A percentile compares a stretch with the other conserved stretches of the same genome.
phyloP scores from a whole-genome alignment of 1,284 basidiomycete genomes.

The Earliella scabrosa region DNA sequence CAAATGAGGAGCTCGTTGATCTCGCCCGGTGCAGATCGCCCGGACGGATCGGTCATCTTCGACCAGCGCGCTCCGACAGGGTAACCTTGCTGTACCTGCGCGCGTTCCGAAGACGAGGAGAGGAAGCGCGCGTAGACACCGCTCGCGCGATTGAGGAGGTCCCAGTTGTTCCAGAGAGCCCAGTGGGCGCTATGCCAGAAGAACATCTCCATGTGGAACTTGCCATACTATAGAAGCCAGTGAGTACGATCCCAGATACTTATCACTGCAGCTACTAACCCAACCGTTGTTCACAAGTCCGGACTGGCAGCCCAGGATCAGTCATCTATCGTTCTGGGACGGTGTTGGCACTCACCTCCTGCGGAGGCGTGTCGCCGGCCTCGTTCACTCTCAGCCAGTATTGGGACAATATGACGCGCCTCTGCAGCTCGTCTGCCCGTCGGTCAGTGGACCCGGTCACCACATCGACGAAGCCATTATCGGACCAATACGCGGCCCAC shows the following conservation, averaged over 20 bases:
- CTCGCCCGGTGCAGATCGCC: constrained; percentile 59
- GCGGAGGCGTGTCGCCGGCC: constrained; percentile 58
- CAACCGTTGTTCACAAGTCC: constrained; percentile 63
- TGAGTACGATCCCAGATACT: neutral
- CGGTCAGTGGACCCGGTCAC: constrained; percentile 51
- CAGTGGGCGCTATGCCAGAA: constrained; percentile 66
- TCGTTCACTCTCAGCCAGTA: constrained; percentile 65
- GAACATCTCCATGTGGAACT: constrained; percentile 68
- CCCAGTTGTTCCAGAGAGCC: constrained; percentile 65
- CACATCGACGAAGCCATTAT: constrained; percentile 57
- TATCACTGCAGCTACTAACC: constrained; percentile 39
- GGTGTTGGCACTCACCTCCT: constrained; percentile 48
- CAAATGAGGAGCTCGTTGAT: constrained; percentile 68
- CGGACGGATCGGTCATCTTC: constrained; percentile 66
- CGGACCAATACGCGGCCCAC: constrained; percentile 55
- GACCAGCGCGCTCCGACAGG: constrained; percentile 59
- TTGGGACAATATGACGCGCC: constrained; percentile 58
- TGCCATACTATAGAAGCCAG: constrained; percentile 42
- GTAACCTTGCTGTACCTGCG: constrained; percentile 56
- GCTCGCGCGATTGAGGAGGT: constrained; percentile 50
- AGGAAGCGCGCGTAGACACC: constrained; percentile 54
- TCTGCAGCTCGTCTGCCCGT: constrained; percentile 58
- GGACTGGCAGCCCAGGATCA: constrained; percentile 39
- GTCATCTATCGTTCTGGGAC: neutral
- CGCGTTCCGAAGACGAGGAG: constrained; percentile 46